Evolutionary conservation across 495 filamentous ascomycete genomes (phyloP).

Genomic region (Aspergillus panamensis): DNA sequence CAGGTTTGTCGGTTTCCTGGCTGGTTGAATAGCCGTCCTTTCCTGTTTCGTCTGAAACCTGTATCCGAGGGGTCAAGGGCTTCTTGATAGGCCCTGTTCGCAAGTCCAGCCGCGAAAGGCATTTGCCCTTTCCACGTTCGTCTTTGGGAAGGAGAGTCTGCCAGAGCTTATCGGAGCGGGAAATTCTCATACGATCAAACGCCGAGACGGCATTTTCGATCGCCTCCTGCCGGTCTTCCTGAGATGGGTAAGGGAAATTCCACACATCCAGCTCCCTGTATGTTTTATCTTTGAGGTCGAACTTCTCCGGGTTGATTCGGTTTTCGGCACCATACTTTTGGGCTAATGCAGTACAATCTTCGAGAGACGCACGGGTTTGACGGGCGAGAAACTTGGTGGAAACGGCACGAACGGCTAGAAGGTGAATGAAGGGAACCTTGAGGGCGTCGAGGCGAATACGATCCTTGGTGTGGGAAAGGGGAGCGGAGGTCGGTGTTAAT

Average conservation of each 20-base stretch:
- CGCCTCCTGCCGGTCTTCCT: slow-evolving; percentile 68
- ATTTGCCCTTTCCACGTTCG: slow-evolving; percentile 77
- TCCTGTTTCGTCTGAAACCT: slow-evolving; percentile 49
- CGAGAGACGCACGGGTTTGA: slow-evolving; percentile 52
- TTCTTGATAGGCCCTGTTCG: slow-evolving; percentile 53
- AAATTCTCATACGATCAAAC: slow-evolving; percentile 76
- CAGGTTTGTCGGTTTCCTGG: slow-evolving; percentile 54
- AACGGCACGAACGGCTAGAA: slow-evolving; percentile 61
- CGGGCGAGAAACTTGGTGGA: slow-evolving; percentile 55
- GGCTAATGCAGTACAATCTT: slow-evolving; percentile 54
- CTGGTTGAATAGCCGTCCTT: slow-evolving; percentile 39
- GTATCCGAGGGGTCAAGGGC: slow-evolving; percentile 51
- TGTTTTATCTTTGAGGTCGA: slow-evolving; percentile 61
- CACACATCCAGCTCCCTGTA: slow-evolving; percentile 85
- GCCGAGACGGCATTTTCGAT: slow-evolving; percentile 81
- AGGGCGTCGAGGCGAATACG: slow-evolving; percentile 51
- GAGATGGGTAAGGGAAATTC: slow-evolving; percentile 64
- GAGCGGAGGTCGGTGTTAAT: slow-evolving; percentile 45
- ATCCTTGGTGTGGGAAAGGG: slow-evolving; percentile 51
- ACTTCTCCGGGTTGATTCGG: slow-evolving; percentile 59
- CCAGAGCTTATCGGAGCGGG: slow-evolving; percentile 70
- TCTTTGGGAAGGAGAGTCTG: slow-evolving; percentile 69
- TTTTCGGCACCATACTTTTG: slow-evolving; percentile 57
- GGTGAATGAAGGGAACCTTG: slow-evolving; percentile 63
- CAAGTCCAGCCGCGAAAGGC: slow-evolving; percentile 70